Conservation (phyloP, 305 asterid genomes). For the Nicotiana rustica region DNA sequence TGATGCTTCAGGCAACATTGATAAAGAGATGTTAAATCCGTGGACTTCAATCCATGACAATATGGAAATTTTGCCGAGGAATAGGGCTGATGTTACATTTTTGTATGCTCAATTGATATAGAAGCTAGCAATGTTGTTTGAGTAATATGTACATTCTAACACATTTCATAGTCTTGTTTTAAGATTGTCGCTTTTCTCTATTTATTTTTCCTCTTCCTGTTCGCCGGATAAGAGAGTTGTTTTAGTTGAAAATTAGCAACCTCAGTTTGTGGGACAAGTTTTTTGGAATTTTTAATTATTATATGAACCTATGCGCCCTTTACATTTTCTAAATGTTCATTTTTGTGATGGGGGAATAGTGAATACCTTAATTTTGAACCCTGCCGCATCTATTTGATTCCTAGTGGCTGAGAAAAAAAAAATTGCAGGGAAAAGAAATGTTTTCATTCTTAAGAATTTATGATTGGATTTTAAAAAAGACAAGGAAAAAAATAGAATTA, state of each 20-base stretch:
- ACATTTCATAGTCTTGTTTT: not conserved
- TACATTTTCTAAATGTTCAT: not conserved
- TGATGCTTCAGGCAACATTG: slow-evolving; percentile 36
- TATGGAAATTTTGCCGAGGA: slow-evolving; percentile 25
- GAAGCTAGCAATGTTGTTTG: not conserved
- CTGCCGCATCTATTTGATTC: not conserved
- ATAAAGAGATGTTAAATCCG: not conserved
- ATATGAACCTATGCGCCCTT: no score
- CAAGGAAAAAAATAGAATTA: no score
- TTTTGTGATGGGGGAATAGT: not conserved
- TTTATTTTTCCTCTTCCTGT: no score
- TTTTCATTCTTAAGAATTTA: no score
- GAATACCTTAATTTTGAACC: not conserved
- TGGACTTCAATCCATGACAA: slow-evolving; percentile 48
- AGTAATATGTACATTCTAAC: slow-evolving; percentile 6
- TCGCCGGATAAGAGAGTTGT: not conserved
- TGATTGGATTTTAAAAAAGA: no score
- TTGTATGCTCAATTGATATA: not conserved
- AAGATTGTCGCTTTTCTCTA: no score
- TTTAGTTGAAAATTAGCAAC: not conserved
- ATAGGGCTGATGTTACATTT: not conserved
- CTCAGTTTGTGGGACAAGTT: not conserved
- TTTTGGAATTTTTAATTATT: no score
- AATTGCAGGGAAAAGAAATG: not conserved
- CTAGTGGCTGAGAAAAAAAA: not conserved